These are phyloP conservation scores for Venustampulla echinocandica DNA, from an alignment of 495 filamentous ascomycete genomes.

Conservation along the genomic window DNA sequence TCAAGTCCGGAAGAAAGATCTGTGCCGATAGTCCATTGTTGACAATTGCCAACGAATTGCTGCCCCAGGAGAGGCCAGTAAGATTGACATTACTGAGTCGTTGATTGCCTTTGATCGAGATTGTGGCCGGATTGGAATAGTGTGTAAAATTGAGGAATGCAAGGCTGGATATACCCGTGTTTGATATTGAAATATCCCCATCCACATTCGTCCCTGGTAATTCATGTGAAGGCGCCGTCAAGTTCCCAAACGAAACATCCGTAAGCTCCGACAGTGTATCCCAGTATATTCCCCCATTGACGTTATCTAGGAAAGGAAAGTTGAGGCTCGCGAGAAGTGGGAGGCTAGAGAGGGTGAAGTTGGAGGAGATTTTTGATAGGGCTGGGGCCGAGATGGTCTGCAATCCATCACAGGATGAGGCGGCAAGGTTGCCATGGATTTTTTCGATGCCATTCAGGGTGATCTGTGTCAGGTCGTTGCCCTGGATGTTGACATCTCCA, in stretches of 20 bases:
- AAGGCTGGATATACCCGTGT: neutral
- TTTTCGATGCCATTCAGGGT: constrained; percentile 3
- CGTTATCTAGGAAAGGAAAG: neutral
- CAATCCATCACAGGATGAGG: neutral
- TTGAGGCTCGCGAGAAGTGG: neutral
- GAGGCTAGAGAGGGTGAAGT: constrained; percentile 4
- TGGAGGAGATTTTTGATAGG: neutral
- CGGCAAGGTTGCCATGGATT: neutral
- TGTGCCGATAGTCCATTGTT: neutral
- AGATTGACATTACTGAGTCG: constrained; percentile 3
- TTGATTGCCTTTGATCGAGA: neutral
- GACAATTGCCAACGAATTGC: neutral
- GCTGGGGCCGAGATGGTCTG: neutral
- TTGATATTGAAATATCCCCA: constrained; percentile 1
- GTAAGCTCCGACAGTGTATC: neutral
- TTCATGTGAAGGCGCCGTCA: neutral
- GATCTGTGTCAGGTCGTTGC: neutral
- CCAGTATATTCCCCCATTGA: neutral
- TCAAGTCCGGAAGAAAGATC: neutral
- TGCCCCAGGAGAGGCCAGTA: neutral
- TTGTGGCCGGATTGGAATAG: neutral
- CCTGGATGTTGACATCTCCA: neutral
- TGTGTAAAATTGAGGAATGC: neutral
- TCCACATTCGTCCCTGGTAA: constrained; percentile 1
- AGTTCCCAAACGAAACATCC: neutral